Evolutionary conservation across 1,284 basidiomycete genomes (phyloP), one percentile per base, ranked within the genome.

Genomic region (Irpex rosettiformis): DNA sequence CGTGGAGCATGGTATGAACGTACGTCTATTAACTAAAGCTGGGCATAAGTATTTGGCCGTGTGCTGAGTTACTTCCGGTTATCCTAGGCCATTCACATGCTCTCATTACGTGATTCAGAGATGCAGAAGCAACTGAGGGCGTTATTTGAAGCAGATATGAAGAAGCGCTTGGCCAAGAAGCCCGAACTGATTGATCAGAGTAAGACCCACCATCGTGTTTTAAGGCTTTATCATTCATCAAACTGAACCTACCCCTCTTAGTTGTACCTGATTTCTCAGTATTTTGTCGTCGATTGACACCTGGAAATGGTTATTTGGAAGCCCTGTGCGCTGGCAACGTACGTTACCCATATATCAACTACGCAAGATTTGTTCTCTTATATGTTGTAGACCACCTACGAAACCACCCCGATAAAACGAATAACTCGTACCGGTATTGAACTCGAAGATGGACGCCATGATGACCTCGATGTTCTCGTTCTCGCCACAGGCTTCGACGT

Each of bases 271-370:
- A 78, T 54, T 86, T 86, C 64, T 72, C 79, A 3, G 79, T 84
- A 8, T 77, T 73, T 7, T 86, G 84, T 67, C 75, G 82, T 30
- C 74, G 85, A 42, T 69, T 85, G 33, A 87, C 85, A 0, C 84
- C 85, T 1, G 86, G 84, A 0, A 83, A 83, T 28, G 83, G 85
- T 2, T 88, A 85, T 66, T 73, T 88, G 22, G 84, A 87, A 65
- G 81, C 85, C 0, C 68, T 87, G 6, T 81, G 79, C 61, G 75
- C 80, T 67, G 79, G 82, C 56, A 86, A 87, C 64, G 84, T 84
- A 57, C 51, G 73, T 64, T 16, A 4, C 18, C n/a, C n/a, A n/a
- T n/a, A n/a, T n/a, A n/a, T n/a, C n/a, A n/a, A n/a, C n/a, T n/a
- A n/a, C n/a, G n/a, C n/a, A n/a, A n/a, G n/a, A n/a, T n/a, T n/a